These are phyloP conservation scores for Fusarium sp. DNA, from an alignment of 2,329 filamentous ascomycete species.

Conservation along the genomic window DNA sequence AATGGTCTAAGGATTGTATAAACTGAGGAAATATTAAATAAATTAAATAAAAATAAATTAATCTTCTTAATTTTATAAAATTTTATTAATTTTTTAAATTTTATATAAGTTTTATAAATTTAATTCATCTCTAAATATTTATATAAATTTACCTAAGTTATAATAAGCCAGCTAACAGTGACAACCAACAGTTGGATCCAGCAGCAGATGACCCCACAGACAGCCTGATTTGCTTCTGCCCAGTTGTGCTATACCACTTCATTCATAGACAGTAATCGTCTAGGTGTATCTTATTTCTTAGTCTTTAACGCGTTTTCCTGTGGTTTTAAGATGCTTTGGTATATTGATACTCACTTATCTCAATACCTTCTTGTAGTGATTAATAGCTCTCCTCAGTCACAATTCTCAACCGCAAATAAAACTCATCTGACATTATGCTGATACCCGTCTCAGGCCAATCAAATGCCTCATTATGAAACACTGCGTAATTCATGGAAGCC, in stretches of 20 bases:
- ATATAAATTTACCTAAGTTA: neutral
- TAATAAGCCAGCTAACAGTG: fast-evolving
- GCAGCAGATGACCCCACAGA: neutral
- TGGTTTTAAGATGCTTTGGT: neutral
- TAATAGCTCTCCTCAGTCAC: neutral
- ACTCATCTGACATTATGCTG: neutral
- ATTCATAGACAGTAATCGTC: neutral
- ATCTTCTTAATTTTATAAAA: too few species aligned
- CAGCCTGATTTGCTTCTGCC: neutral
- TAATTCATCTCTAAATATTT: neutral
- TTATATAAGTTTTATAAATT: too few species aligned
- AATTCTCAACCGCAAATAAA: neutral
- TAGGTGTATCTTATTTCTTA: too few species aligned
- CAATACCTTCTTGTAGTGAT: neutral
- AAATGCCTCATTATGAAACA: neutral
- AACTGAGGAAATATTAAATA: fast-evolving
- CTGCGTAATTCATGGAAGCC: neutral
- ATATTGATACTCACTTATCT: neutral
- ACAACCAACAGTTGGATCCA: too few species aligned
- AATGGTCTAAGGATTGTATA: neutral
- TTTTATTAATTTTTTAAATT: too few species aligned
- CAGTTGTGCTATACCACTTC: neutral
- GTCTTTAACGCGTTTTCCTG: neutral
- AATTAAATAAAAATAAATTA: too few species aligned
- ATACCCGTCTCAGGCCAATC: neutral